phyloP scores from a whole-genome alignment of 495 filamentous ascomycete species.

The Penicillium tannophilum region DNA sequence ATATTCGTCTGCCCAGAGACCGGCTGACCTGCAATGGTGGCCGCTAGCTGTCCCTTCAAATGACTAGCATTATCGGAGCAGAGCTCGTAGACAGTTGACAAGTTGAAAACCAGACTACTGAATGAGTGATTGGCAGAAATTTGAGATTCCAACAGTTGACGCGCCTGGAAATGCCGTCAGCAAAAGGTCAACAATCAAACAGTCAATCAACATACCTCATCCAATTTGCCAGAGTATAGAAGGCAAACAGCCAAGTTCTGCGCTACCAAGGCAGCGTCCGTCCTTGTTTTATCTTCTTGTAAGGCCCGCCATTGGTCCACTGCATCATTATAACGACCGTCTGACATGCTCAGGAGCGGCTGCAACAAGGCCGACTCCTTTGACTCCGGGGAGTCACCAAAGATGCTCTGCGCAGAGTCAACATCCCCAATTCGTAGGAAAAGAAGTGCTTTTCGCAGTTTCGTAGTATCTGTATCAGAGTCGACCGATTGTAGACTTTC shows the following conservation, averaged over 20 bases:
- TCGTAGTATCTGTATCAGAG: constrained; percentile 37
- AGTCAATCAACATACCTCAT: constrained; percentile 57
- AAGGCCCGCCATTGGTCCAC: constrained; percentile 63
- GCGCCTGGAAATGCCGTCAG: constrained; percentile 44
- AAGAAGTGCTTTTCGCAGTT: constrained; percentile 61
- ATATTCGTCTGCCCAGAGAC: constrained; percentile 53
- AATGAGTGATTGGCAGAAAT: constrained; percentile 64
- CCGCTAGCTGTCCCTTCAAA: constrained; percentile 69
- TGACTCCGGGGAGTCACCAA: constrained; percentile 23
- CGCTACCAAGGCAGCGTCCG: constrained; percentile 53
- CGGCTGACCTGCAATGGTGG: constrained; percentile 61
- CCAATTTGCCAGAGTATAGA: constrained; percentile 75
- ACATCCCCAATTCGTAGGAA: constrained; percentile 77
- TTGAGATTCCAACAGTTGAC: constrained; percentile 62
- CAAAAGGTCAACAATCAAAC: neutral
- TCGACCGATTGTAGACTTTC: constrained; percentile 40
- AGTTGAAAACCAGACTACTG: constrained; percentile 80
- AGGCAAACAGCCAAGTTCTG: constrained; percentile 84
- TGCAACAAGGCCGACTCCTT: constrained; percentile 46
- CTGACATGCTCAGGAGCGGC: constrained; percentile 76
- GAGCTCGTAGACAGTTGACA: constrained; percentile 89
- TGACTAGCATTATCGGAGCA: constrained; percentile 73
- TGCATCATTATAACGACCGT: constrained; percentile 69
- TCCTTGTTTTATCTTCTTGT: constrained; percentile 34
- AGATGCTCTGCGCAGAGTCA: constrained; percentile 59